A percentile compares a stretch with the other conserved stretches of the same genome.
Evolutionary conservation across 495 filamentous ascomycete species (phyloP).

Genomic region (Aspergillus asperescens): DNA sequence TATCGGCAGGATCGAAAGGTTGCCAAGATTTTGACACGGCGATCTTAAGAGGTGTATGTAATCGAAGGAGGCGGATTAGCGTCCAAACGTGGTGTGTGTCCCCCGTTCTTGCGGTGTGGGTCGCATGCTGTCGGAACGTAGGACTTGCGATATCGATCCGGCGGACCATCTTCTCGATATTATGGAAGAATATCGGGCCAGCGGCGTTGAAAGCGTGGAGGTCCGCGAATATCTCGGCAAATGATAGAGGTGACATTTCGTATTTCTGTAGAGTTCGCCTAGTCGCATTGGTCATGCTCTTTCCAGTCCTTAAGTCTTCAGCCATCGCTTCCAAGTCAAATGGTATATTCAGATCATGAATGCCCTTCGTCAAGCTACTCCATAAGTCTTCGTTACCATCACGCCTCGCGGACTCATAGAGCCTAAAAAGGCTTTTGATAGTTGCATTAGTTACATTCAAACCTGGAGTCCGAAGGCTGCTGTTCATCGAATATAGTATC

Average conservation of each 20-base stretch:
- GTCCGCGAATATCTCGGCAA: slow-evolving; percentile 31
- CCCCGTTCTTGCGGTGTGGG: slow-evolving; percentile 31
- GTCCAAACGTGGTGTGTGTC: slow-evolving; percentile 30
- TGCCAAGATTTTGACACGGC: slow-evolving; percentile 33
- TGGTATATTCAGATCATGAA: slow-evolving; percentile 33
- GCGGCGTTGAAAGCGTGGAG: slow-evolving; percentile 25
- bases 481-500: slow-evolving; percentile 30
- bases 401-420: slow-evolving; percentile 22
- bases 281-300: slow-evolving; percentile 20
- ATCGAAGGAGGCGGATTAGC: slow-evolving; percentile 32
- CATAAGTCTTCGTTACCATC: slow-evolving; percentile 23
- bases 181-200: slow-evolving; percentile 21
- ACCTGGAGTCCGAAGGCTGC: slow-evolving; percentile 20
- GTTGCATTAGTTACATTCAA: slow-evolving; percentile 21
- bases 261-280: slow-evolving; percentile 26
- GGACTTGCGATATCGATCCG: slow-evolving; percentile 34
- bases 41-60: slow-evolving; percentile 38
- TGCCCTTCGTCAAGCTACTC: slow-evolving; percentile 24
- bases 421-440: slow-evolving; percentile 26
- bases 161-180: slow-evolving; percentile 30
- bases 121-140: slow-evolving; percentile 22
- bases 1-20: slow-evolving; percentile 27
- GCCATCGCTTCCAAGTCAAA: slow-evolving; percentile 28
- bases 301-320: slow-evolving; percentile 24
- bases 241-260: slow-evolving; percentile 23